Evolutionary conservation across 2,329 filamentous ascomycete species (phyloP), one percentile per base, ranked within the genome.

Genomic region (Neofusicoccum sp.): DNA sequence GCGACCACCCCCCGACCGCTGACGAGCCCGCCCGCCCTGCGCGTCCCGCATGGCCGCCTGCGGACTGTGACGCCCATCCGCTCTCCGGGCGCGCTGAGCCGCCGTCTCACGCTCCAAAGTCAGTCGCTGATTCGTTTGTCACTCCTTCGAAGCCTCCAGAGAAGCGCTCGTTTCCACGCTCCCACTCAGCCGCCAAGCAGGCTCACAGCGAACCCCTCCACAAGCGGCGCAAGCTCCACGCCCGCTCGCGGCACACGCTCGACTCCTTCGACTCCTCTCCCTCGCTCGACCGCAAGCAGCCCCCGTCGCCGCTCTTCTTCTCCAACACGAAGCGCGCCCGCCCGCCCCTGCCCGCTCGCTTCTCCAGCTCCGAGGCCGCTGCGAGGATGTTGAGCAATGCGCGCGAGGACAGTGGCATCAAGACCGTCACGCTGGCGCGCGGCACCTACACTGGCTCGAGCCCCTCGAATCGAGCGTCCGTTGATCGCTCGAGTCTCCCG

Each of bases 331-430:
- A 72, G 14, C 73, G 70, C 48, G 67, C 65, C 38, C 72, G 79
- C 6, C 81, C 80, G 8, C 68, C 69, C 34, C 74, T 83, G 44
- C 80, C 80, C 9, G 68, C 73, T 30, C 84, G 81, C 77, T 87
- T 79, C 82, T 86, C 69, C 73, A 84, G 74, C 72, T 81, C 73
- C 73, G 83, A 76, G 76, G 81, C 75, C 73, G 84, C 83, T 63
- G 81, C 84, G 31, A 90, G 72, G 66, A 88, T 80, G 74, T 75
- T 82, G 63, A 79, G 76, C 68, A 81, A 79, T 65, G 75, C 79
- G n/a, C 76, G 74, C 14, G 80, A 82, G 62, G 80, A 82, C 43
- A 73, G 68, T 60, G 75, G 75, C 65, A 76, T 82, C 69, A 82
- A 80, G 71, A 82, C 80, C 3, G 80, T 83, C 41, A 82, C 76